Evolutionary conservation across 345 rosid species (phyloP).

Genomic region (Aquilaria malaccensis): DNA sequence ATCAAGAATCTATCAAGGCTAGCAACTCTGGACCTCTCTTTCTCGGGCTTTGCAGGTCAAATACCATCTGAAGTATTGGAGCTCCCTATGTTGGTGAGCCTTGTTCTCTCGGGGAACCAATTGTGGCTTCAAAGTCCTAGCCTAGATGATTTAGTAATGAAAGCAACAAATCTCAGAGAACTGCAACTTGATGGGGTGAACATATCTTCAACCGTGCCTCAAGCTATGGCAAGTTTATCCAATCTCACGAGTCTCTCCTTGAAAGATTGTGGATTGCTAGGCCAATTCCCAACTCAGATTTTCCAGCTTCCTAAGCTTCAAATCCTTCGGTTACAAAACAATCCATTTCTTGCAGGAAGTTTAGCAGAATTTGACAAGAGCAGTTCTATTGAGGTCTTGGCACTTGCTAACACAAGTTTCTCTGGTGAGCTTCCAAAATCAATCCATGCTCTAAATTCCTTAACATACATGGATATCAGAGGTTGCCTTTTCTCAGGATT

Average conservation of each 20-base stretch:
- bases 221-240: conserved; percentile 1
- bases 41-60: background rate
- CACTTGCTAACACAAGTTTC: background rate
- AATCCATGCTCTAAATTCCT: conserved; percentile 7
- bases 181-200: background rate
- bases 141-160: background rate
- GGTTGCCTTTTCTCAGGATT: conserved; percentile 12
- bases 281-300: background rate
- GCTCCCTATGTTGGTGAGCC: conserved; percentile 9
- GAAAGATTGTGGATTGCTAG: background rate
- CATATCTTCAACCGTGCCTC: conserved; percentile 4
- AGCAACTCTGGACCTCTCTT: conserved; percentile 11
- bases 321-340: background rate
- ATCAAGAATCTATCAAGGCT: conserved; percentile 2
- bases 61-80: conserved; percentile 8
- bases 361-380: background rate
- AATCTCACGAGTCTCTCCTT: conserved; percentile 5
- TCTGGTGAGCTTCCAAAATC: background rate
- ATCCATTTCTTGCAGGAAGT: background rate
- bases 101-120: background rate
- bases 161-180: conserved; percentile 6
- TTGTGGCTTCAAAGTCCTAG: background rate
- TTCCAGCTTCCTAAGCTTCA: conserved; percentile 4
- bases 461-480: background rate
- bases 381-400: background rate